Base-by-base conservation (phyloP, 2,329 filamentous ascomycete species). In the Penicillium sp. region DNA sequence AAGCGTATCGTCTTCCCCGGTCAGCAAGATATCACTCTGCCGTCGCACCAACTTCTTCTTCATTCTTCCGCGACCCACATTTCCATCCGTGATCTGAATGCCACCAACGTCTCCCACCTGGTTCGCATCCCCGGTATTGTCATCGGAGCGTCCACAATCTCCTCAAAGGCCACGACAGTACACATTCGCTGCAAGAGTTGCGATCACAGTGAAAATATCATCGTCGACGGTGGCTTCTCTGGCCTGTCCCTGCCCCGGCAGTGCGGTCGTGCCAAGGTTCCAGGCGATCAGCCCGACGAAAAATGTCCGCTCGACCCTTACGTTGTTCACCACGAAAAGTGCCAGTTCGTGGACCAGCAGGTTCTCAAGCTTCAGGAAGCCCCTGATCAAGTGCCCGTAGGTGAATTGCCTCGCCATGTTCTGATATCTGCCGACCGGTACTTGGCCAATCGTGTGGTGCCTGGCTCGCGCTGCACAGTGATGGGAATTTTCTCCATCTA, bases 401-500 rank as follows among this genome's bases (percentile, higher is more conserved):
- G 93, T 73, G 93, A 98, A 71, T 75, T 98, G 43, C 93, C 93
- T 3, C 81, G 93, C 37, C 93, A 98, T 61, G 94, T 98, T 39
- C 80, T 97, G 52, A 88, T 98, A 52, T 95, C 90, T 0, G 93
- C 93, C n/a, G 93, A 98, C 65, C 82, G 93, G 45, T 96, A 97
- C 65, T 76, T 98, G 40, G 93, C 91, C 9, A 98, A 98, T 66
- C 83, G 90, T 44, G 93, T 98, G 3, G 90, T 98, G 3, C 93
- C 93, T 5, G 93, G 93, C 28, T 94, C 91, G 43, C 81, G 91
- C 66, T 98, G 93, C 68, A 95, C 90, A 3, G 80, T 98, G 13
- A 97, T 93, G 81, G 93, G 93, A 18, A 89, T 98, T 32, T 98
- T 96, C 74, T 96, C 91, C 28, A 97, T 97, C 63, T 98, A 96